Conservation (phyloP, 352 stramenopile species). For the Phytophthora meadii region DNA sequence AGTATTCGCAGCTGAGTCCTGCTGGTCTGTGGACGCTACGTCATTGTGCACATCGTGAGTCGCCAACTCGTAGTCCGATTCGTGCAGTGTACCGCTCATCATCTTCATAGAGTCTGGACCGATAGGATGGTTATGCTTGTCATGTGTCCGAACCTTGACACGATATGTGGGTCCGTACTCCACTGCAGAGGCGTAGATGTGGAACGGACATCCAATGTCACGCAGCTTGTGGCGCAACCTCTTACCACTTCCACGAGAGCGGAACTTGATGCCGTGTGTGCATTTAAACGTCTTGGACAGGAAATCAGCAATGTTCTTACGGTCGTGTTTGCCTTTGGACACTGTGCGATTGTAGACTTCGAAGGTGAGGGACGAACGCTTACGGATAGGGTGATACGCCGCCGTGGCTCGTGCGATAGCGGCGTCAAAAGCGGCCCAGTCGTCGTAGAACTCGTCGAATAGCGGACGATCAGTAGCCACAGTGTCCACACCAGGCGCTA, state of each 20-base stretch:
- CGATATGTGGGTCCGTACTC: slow-evolving; percentile 71
- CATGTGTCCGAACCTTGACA: slow-evolving; percentile 73
- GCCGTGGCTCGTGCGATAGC: slow-evolving; percentile 67
- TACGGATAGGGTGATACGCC: slow-evolving; percentile 79
- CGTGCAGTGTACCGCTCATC: slow-evolving; percentile 51
- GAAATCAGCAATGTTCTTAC: slow-evolving; percentile 76
- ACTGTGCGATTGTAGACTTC: slow-evolving; percentile 89
- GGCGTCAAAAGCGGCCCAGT: slow-evolving; percentile 74
- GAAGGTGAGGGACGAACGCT: slow-evolving; percentile 84
- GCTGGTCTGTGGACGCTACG: background rate
- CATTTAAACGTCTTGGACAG: slow-evolving; percentile 88
- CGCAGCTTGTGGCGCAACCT: slow-evolving; percentile 70
- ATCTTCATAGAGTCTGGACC: slow-evolving; percentile 70
- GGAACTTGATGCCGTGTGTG: slow-evolving; percentile 87
- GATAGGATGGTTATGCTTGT: slow-evolving; percentile 83
- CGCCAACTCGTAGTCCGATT: slow-evolving; percentile 67
- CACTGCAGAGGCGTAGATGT: slow-evolving; percentile 78
- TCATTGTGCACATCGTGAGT: slow-evolving; percentile 21
- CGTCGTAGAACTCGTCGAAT: slow-evolving; percentile 80
- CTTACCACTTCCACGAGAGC: slow-evolving; percentile 72
- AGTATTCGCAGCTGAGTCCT: slow-evolving; percentile 1
- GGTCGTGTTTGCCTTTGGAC: slow-evolving; percentile 83
- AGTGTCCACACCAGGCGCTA: background rate
- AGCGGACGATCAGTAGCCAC: slow-evolving; percentile 33
- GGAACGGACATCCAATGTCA: slow-evolving; percentile 81